Percentiles rank a stretch among this genome's conserved stretches.
phyloP scores from a whole-genome alignment of 176 grass and related monocot genomes.

The Oryza australiensis region DNA sequence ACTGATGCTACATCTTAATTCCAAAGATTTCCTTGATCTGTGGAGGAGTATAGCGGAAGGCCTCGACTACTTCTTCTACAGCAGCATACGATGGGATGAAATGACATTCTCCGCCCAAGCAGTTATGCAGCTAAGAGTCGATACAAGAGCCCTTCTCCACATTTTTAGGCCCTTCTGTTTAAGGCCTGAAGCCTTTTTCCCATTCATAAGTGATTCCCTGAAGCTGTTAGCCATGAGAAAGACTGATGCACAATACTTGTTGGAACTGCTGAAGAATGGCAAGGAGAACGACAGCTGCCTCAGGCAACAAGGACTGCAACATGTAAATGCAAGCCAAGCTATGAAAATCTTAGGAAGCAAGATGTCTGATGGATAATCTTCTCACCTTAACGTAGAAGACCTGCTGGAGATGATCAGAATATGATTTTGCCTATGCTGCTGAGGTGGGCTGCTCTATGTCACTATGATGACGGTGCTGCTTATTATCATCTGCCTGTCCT shows the following conservation, averaged over 20 bases:
- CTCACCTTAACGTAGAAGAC: neutral
- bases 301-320: constrained; percentile 48
- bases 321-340: constrained; percentile 66
- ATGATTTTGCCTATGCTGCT: neutral
- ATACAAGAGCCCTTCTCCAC: constrained; percentile 60
- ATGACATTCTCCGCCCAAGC: constrained; percentile 54
- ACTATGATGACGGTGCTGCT: neutral
- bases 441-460: neutral
- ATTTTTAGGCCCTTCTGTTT: constrained; percentile 76
- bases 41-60: constrained; percentile 95
- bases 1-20: constrained; percentile 71
- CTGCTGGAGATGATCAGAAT: neutral
- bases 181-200: constrained; percentile 77
- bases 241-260: constrained; percentile 47
- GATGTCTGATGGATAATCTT: constrained; percentile 30
- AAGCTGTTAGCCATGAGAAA: constrained; percentile 59
- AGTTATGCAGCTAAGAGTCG: constrained; percentile 63
- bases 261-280: constrained; percentile 53
- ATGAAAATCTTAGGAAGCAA: constrained; percentile 63
- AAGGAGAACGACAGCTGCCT: constrained; percentile 35
- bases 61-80: constrained; percentile 77
- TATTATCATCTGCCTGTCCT: neutral
- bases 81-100: constrained; percentile 60
- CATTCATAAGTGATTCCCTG: constrained; percentile 63
- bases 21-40: constrained; percentile 90